Base-by-base conservation (phyloP, 2,329 filamentous ascomycete genomes). In the Fusarium sacchari region DNA sequence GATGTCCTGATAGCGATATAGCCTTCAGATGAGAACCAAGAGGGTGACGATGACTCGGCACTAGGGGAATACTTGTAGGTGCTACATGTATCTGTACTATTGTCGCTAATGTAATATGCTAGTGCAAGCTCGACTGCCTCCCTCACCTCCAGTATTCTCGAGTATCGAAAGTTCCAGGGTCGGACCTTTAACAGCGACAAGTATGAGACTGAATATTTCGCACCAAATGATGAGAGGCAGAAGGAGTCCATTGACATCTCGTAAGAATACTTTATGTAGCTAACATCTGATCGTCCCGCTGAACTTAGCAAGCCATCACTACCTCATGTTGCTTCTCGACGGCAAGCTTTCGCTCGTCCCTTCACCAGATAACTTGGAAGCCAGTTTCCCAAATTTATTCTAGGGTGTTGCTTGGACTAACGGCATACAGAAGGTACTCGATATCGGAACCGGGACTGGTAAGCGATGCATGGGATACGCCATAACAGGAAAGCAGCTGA, bases 221-320 rank as follows among this genome's bases (percentile, higher is more conserved):
- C 66, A 0, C 67, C 67, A 2, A 69, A 69, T 8, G 67, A 68
- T 12, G 67, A 68, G 7, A 52, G 55, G 5, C 67, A 69, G 5
- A 69, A 28, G 22, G 57, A 68, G 3, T 68, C 58, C 0, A 69
- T 69, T 32, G 67, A 69, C 5, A 69, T 69, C 6, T 57, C 65
- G 66, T 68, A 47, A n/a, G 11, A 18, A n/a, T 32, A 6, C 5
- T 49, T 10, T 17, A 18, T 6, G 20, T 7, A 17, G 18, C 46
- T 4, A 17, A 30, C 1, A 13, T 49, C 7, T 22, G 28, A 30
- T 47, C 20, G 28, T 12, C 20, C 7, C 24, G 10, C 30, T 50
- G 4, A 34, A 32, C 7, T 34, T 9, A 32, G 7, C 26, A 50
- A 50, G 47, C 2, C 47, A 50, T 34, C 47, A 50, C 6, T 32